These are phyloP conservation scores for Entomortierella beljakovae DNA, from an alignment of 192 early-diverging fungal species.

Conservation along the genomic window DNA sequence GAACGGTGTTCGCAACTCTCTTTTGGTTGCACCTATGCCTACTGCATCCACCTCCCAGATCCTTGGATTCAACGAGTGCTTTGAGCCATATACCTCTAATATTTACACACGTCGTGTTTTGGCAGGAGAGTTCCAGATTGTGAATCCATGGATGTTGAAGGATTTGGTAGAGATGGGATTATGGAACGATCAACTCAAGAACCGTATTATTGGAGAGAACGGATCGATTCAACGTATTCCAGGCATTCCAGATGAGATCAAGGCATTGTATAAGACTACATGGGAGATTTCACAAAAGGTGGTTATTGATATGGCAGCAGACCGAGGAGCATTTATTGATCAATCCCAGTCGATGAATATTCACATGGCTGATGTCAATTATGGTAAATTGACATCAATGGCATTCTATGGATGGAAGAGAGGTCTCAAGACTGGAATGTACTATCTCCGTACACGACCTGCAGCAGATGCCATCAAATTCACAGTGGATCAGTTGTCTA, in stretches of 20 bases:
- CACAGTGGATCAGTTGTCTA: conserved; percentile 87
- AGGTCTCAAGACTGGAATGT: conserved; percentile 99
- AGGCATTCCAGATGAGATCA: conserved; percentile 86
- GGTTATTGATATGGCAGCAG: conserved; percentile 96
- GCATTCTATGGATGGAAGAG: conserved; percentile 99
- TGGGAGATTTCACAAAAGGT: conserved; percentile 93
- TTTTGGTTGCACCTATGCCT: conserved; percentile 97
- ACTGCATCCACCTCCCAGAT: conserved; percentile 98
- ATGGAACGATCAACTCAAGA: conserved; percentile 96
- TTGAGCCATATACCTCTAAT: conserved; percentile 93
- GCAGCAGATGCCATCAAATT: conserved; percentile 98
- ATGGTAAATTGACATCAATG: conserved; percentile 95
- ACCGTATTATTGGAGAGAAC: conserved; percentile 92
- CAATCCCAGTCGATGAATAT: conserved; percentile 97
- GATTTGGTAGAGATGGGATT: conserved; percentile 93
- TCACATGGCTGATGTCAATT: conserved; percentile 93
- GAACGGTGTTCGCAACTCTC: conserved; percentile 92
- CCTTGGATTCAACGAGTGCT: conserved; percentile 98
- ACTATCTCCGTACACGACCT: conserved; percentile 96
- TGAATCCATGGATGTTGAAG: conserved; percentile 95
- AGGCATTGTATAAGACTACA: conserved; percentile 97
- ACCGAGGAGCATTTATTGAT: conserved; percentile 97
- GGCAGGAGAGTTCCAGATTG: conserved; percentile 98
- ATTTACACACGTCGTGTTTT: conserved; percentile 97
- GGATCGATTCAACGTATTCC: conserved; percentile 87